Conservation (phyloP, 257 asterid species). For the Linderniella brevidens region DNA sequence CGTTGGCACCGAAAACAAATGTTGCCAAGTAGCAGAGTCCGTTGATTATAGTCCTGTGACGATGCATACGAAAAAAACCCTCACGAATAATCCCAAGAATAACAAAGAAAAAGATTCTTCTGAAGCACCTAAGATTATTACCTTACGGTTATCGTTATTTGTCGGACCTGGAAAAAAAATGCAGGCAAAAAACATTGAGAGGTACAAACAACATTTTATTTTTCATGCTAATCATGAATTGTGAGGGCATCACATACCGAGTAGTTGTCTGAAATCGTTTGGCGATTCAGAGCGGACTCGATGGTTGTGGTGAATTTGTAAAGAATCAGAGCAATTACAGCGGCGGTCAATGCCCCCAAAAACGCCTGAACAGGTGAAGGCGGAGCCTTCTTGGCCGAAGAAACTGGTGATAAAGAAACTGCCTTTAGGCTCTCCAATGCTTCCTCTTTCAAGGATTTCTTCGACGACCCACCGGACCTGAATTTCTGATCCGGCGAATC, state of each 20-base stretch:
- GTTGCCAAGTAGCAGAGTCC: conserved; percentile 91
- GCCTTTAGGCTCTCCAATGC: conserved; percentile 60
- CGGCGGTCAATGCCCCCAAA: conserved; percentile 72
- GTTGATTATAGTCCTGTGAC: conserved; percentile 63
- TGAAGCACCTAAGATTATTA: background rate
- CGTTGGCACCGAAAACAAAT: conserved; percentile 64
- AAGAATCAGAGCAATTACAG: conserved; percentile 45
- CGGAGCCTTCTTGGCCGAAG: conserved; percentile 33
- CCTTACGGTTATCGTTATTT: background rate
- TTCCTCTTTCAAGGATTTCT: conserved; percentile 44
- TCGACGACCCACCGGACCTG: conserved; percentile 57
- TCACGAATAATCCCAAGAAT: background rate
- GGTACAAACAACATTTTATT: background rate
- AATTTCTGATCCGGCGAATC: conserved; percentile 38
- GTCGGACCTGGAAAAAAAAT: background rate
- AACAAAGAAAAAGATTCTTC: background rate
- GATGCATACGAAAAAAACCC: background rate
- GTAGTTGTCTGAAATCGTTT: conserved; percentile 55
- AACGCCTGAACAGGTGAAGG: conserved; percentile 73
- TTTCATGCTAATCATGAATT: background rate
- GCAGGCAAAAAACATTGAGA: background rate
- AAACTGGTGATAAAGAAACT: conserved; percentile 32
- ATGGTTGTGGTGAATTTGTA: conserved; percentile 65
- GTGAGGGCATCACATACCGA: conserved; percentile 29
- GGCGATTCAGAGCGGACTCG: conserved; percentile 68